Evolutionary conservation across 2,329 filamentous ascomycete genomes (phyloP).

Genomic region (Clathrospora elynae): DNA sequence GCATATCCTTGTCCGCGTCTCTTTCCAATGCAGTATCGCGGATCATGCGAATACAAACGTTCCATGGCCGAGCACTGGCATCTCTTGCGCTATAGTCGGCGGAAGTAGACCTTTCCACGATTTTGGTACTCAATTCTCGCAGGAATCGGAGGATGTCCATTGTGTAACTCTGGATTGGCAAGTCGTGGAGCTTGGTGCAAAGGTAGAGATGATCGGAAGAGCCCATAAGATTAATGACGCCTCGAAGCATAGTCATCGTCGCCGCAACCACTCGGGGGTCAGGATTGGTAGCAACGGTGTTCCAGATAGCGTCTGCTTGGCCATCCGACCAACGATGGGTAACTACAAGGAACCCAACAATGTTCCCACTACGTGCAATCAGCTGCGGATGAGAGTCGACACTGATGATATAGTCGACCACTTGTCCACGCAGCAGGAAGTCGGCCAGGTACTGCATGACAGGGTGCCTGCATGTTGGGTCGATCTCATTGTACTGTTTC

Average conservation of each 20-base stretch:
- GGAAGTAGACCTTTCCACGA: constrained; percentile 17
- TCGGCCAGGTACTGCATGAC: constrained; percentile 71
- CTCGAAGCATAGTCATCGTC: constrained; percentile 68
- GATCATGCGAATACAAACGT: constrained; percentile 68
- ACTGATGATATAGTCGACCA: constrained; percentile 86
- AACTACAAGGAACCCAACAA: constrained; percentile 84
- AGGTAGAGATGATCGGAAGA: constrained; percentile 60
- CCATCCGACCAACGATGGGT: constrained; percentile 72
- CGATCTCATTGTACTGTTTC: constrained; percentile 54
- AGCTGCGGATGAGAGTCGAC: constrained; percentile 92
- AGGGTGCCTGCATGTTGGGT: constrained; percentile 48
- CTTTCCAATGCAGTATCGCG: constrained; percentile 68
- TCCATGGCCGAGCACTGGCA: constrained; percentile 52
- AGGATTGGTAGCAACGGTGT: constrained; percentile 77
- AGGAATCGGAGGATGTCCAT: constrained; percentile 41
- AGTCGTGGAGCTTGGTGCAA: constrained; percentile 68
- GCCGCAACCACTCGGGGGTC: constrained; percentile 85
- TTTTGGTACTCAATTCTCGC: constrained; percentile 31
- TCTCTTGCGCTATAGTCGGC: constrained; percentile 21
- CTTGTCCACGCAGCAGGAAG: constrained; percentile 69
- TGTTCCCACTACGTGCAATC: constrained; percentile 78
- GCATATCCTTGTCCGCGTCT: constrained; percentile 62
- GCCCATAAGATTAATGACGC: constrained; percentile 54
- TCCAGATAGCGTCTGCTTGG: constrained; percentile 84
- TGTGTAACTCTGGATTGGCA: constrained; percentile 40